Percentiles rank a stretch among this genome's conserved stretches.
Evolutionary conservation across 176 grass and related monocot species (phyloP).

Genomic region (Pharus latifolius): DNA sequence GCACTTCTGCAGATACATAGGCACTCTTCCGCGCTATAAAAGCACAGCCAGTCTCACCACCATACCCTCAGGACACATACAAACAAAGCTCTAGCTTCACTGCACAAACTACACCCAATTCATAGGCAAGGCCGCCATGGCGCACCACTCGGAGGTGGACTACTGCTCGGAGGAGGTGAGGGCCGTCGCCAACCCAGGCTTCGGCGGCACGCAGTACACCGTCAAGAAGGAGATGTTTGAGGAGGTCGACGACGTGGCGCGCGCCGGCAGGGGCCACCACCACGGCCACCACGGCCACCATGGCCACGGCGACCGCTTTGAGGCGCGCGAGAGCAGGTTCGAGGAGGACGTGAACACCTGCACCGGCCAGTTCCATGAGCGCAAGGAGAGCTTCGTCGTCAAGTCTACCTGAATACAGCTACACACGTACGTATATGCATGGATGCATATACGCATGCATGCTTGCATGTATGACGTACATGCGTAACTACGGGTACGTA

Average conservation of each 20-base stretch:
- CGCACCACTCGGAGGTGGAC: conserved; percentile 23
- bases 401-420: too few species aligned
- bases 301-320: not conserved
- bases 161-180: conserved; percentile 35
- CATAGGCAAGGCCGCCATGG: not conserved
- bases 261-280: not conserved
- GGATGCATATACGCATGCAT: not conserved
- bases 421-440: too few species aligned
- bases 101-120: not conserved
- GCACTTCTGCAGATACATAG: not conserved
- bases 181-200: conserved; percentile 6
- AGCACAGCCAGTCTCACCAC: not conserved
- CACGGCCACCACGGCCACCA: not conserved
- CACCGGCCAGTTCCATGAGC: too few species aligned
- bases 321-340: conserved; percentile 23
- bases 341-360: conserved; percentile 20
- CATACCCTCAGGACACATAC: not conserved
- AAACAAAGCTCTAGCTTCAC: not conserved
- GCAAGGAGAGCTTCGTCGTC: too few species aligned
- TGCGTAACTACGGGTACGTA: too few species aligned
- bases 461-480: not conserved
- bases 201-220: conserved; percentile 17
- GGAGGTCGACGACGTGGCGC: conserved; percentile 24
- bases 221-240: conserved; percentile 26
- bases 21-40: conserved; percentile 17